Conservation (phyloP, 805 yeast species). For the Candida ovalis region DNA sequence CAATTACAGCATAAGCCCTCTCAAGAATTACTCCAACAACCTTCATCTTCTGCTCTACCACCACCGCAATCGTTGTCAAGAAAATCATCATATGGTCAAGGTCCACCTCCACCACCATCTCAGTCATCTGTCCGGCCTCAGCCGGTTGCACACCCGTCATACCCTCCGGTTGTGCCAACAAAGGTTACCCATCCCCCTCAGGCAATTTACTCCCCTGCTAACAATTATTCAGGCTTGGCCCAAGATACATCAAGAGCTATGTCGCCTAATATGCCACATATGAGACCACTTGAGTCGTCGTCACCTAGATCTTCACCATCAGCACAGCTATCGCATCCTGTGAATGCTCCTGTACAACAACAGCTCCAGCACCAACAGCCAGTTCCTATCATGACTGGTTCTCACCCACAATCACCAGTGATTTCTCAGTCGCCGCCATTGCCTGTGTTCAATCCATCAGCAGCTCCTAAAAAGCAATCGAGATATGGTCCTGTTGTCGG, state of each 20-base stretch:
- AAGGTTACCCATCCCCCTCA: not conserved
- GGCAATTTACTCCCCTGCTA: not conserved
- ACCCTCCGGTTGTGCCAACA: not conserved
- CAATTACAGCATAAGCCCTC: not conserved
- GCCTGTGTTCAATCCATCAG: slow-evolving; percentile 8
- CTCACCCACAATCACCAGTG: too few relatives aligned
- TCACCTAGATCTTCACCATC: not conserved
- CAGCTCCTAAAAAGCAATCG: slow-evolving; percentile 6
- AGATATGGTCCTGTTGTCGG: slow-evolving; percentile 4
- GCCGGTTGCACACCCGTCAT: not conserved
- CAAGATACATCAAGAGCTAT: not conserved
- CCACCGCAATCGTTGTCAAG: not conserved
- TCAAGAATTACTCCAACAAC: not conserved
- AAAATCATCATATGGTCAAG: not conserved
- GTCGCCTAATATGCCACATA: not conserved
- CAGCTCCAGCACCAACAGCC: not conserved
- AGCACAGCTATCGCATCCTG: not conserved
- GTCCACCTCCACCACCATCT: not conserved
- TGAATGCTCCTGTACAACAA: not conserved
- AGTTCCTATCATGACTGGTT: too few relatives aligned
- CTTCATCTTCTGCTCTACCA: not conserved
- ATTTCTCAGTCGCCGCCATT: not conserved
- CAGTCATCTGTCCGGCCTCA: not conserved
- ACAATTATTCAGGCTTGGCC: not conserved
- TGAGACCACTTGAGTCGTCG: not conserved